Percentiles rank a stretch among this genome's conserved stretches.
phyloP scores from a whole-genome alignment of 2,329 filamentous ascomycete genomes.

The Lasiodiplodia hormozganensis region DNA sequence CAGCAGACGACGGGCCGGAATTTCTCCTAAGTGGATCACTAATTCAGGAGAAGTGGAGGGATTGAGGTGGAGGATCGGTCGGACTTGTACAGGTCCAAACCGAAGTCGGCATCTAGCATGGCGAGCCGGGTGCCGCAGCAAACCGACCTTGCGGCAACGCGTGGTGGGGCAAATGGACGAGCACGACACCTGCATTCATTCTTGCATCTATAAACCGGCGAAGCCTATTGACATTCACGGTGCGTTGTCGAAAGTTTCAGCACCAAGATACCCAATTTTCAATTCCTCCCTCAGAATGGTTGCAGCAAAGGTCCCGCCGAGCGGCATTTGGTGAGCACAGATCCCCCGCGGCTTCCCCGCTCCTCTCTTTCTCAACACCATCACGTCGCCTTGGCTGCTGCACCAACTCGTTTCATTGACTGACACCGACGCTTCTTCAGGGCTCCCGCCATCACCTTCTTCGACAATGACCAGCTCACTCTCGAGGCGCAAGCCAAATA shows the following conservation, averaged over 20 bases:
- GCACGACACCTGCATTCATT: neutral
- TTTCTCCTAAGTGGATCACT: neutral
- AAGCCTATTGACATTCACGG: neutral
- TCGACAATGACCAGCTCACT: conserved; percentile 51
- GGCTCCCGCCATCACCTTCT: conserved; percentile 54
- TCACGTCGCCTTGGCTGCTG: neutral
- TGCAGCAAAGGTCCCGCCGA: conserved; percentile 24
- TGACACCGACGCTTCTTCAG: conserved; percentile 3
- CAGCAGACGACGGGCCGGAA: neutral
- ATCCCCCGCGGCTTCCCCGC: conserved; percentile 6
- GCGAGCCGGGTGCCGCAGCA: conserved; percentile 10
- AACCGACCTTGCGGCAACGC: conserved; percentile 3
- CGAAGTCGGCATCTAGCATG: conserved; percentile 18
- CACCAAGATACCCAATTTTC: too few species aligned
- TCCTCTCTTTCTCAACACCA: conserved; percentile 3
- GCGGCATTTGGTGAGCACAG: conserved; percentile 27
- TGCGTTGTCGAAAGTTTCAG: neutral
- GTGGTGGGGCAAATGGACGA: conserved; percentile 4
- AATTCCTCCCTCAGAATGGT: neutral
- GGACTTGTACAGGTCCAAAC: neutral
- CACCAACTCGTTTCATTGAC: neutral
- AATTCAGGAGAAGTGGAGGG: neutral
- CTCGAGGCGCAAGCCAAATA: conserved; percentile 51
- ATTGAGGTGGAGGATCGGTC: conserved; percentile 9
- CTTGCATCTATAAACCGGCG: neutral